Percentiles rank a stretch among this genome's conserved stretches.
Evolutionary conservation across 2,329 filamentous ascomycete genomes (phyloP).

Genomic region (Bisporella sp.): DNA sequence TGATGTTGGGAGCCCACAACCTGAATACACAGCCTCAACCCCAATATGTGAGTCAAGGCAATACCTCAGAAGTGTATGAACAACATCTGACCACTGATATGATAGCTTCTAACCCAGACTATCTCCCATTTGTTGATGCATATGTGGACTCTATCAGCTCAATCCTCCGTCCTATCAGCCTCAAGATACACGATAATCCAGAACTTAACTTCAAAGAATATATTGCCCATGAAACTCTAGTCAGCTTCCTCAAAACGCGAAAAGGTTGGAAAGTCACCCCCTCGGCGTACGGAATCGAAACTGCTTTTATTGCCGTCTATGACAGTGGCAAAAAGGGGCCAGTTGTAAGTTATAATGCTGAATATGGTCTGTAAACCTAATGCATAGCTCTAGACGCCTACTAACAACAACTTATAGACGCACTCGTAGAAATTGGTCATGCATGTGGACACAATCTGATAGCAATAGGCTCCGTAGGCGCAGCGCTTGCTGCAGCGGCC

Average conservation of each 20-base stretch:
- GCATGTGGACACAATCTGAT: slow-evolving; percentile 38
- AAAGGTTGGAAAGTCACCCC: slow-evolving; percentile 43
- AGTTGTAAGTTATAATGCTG: slow-evolving; percentile 36
- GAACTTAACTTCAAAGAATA: slow-evolving; percentile 45
- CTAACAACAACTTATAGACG: slow-evolving; percentile 29
- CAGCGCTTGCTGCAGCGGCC: slow-evolving; percentile 28
- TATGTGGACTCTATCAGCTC: slow-evolving; percentile 34
- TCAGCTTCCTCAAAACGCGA: slow-evolving; percentile 36
- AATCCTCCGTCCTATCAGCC: slow-evolving; percentile 38
- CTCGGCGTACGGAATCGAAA: slow-evolving; percentile 44
- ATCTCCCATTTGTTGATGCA: slow-evolving; percentile 29
- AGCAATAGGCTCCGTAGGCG: slow-evolving; percentile 30
- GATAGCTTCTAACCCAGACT: not conserved
- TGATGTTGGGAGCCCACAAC: too few relatives aligned
- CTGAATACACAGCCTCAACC: too few relatives aligned
- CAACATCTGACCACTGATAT: too few relatives aligned
- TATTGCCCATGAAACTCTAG: slow-evolving; percentile 43
- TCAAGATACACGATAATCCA: slow-evolving; percentile 40
- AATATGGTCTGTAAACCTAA: slow-evolving; percentile 36
- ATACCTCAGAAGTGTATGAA: too few relatives aligned
- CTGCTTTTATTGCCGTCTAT: slow-evolving; percentile 41
- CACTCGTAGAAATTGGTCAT: slow-evolving; percentile 34
- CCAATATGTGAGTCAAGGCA: too few relatives aligned
- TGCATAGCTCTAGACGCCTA: not conserved
- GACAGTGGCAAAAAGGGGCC: slow-evolving; percentile 36